Base-by-base conservation (phyloP, 2,329 filamentous ascomycete species). In the Penicillium freii region DNA sequence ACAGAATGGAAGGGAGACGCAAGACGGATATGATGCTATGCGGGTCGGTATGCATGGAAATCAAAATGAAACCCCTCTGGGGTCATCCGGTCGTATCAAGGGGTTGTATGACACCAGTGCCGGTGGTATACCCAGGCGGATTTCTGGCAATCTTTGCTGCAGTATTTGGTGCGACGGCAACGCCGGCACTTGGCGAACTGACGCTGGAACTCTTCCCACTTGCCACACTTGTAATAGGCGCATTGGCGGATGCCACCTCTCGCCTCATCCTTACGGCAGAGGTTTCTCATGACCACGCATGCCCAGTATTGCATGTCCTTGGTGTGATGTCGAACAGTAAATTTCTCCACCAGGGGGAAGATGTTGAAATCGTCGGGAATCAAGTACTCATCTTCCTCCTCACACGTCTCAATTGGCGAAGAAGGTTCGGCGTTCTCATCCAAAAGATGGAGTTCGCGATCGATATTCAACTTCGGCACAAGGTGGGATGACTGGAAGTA, bases 221-320 rank as follows among this genome's bases (percentile, higher is more conserved):
- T 97, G 59, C 93, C 93, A 74, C 94, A 99, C 76, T 96, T 87
- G 78, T 96, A 99, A 78, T 97, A 97, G 53, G 94, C 94, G 74
- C 94, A 99, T 73, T 99, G 94, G 56, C 94, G 84, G 66, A 99
- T 97, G 58, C 94, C 94, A 42, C 94, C 94, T 47, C 91, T 85
- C 11, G 89, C 91, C 72, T 99, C 94, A 73, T 99, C 94, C 78
- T 99, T 99, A 63, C 94, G 90, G 81, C 94, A 99, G 49, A 99
- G 84, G 72, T 99, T 99, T 63, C 94, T 86, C 94, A 99, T 99
- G 45, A 99, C 94, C 17, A 99, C 94, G 61, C 93, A 94, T 19
- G 94, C 94, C 94, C 94, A 99, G 79, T 99, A 99, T 75, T 97
- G 93, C 94, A 99, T 99, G 72, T 97, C 92, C 58, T 91, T 90